Conservation (phyloP, 2,329 filamentous ascomycete genomes). For the Periconia macrospinosa region DNA sequence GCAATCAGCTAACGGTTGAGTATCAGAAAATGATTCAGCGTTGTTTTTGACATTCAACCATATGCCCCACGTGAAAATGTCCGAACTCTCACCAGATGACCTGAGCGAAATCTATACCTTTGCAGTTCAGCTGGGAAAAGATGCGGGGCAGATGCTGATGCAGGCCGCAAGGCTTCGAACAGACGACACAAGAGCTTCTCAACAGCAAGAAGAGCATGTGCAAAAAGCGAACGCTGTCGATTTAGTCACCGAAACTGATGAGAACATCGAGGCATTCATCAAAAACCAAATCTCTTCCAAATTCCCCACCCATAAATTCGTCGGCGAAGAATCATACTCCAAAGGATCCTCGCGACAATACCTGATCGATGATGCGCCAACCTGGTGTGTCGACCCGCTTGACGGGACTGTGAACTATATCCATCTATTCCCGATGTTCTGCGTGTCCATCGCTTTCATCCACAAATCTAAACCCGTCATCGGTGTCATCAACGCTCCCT, state of each 20-base stretch:
- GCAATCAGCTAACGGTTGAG: background rate
- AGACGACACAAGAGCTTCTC: slow-evolving; percentile 35
- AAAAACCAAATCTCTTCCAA: slow-evolving; percentile 58
- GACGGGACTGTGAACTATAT: slow-evolving; percentile 75
- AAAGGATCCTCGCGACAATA: slow-evolving; percentile 69
- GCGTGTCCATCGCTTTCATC: slow-evolving; percentile 73
- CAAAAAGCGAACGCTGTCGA: slow-evolving; percentile 79
- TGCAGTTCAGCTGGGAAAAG: slow-evolving; percentile 69
- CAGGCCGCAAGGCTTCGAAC: slow-evolving; percentile 63
- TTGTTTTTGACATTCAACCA: background rate
- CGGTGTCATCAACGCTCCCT: slow-evolving; percentile 73
- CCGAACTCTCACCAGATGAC: slow-evolving; percentile 44
- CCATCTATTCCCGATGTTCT: slow-evolving; percentile 80
- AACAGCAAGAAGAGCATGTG: slow-evolving; percentile 43
- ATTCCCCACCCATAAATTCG: slow-evolving; percentile 71
- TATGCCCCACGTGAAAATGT: slow-evolving; percentile 19
- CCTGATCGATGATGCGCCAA: slow-evolving; percentile 64
- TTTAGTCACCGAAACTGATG: slow-evolving; percentile 75
- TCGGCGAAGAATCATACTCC: slow-evolving; percentile 77
- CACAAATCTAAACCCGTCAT: slow-evolving; percentile 63
- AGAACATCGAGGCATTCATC: slow-evolving; percentile 74
- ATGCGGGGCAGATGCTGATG: slow-evolving; percentile 69
- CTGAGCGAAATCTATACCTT: slow-evolving; percentile 70
- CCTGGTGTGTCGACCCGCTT: slow-evolving; percentile 71
- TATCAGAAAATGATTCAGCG: background rate